phyloP scores from a whole-genome alignment of 129 eudicot species.

The Helichrysum umbraculigerum region DNA sequence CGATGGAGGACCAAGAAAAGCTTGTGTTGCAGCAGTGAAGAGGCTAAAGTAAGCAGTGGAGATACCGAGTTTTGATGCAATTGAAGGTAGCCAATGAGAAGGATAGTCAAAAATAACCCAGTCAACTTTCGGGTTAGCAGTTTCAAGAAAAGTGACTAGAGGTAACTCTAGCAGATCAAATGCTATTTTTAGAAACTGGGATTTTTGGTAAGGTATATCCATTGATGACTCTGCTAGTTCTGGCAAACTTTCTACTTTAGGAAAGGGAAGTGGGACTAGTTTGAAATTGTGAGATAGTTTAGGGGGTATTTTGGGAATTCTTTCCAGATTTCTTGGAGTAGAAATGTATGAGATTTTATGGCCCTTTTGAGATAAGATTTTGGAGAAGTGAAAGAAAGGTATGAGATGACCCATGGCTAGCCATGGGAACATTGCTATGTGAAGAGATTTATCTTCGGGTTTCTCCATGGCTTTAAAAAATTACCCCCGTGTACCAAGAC shows the following conservation, averaged over 20 bases:
- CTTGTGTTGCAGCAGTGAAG: slow-evolving; percentile 66
- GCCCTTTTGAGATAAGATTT: slow-evolving; percentile 59
- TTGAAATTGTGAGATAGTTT: slow-evolving; percentile 37
- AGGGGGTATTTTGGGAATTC: slow-evolving; percentile 56
- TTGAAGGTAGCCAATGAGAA: slow-evolving; percentile 67
- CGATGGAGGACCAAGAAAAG: slow-evolving; percentile 64
- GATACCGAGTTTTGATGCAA: slow-evolving; percentile 49
- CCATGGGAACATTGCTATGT: slow-evolving; percentile 91
- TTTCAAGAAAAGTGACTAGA: slow-evolving; percentile 44
- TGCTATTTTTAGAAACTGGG: slow-evolving; percentile 60
- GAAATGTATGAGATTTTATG: slow-evolving; percentile 62
- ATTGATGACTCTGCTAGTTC: slow-evolving; percentile 63
- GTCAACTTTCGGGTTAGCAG: slow-evolving; percentile 47
- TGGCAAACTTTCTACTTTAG: slow-evolving; percentile 46
- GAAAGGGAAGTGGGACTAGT: slow-evolving; percentile 53
- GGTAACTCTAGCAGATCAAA: slow-evolving; percentile 52
- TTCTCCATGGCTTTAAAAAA: slow-evolving; percentile 36
- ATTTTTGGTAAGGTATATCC: slow-evolving; percentile 60
- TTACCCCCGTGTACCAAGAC: not conserved
- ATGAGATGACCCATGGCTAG: slow-evolving; percentile 86
- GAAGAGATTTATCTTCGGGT: slow-evolving; percentile 34
- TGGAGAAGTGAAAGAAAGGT: slow-evolving; percentile 63
- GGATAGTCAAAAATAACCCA: slow-evolving; percentile 77
- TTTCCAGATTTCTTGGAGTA: slow-evolving; percentile 69
- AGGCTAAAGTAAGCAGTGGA: slow-evolving; percentile 52